phyloP scores from a whole-genome alignment of 768 basidiomycete genomes.

The Daedaleopsis nitida region DNA sequence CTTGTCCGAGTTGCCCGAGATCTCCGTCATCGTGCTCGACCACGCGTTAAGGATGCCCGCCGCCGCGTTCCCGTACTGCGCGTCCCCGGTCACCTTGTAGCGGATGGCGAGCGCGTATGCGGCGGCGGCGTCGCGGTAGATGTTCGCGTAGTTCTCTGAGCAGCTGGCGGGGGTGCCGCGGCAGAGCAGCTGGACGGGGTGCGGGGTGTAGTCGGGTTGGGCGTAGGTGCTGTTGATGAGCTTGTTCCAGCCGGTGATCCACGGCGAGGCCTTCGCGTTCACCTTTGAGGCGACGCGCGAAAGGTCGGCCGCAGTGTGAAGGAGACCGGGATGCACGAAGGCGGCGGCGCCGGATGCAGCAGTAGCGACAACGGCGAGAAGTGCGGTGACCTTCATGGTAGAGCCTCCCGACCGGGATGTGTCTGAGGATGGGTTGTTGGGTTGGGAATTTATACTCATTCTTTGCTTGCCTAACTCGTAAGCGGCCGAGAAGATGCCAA shows the following conservation, averaged over 20 bases:
- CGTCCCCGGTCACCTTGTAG: neutral
- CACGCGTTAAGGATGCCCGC: neutral
- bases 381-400: neutral
- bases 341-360: neutral
- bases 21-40: neutral
- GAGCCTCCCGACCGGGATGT: no score
- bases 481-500: no score
- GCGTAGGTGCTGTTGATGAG: neutral
- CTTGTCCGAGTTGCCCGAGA: constrained; percentile 1
- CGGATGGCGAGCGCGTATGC: neutral
- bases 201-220: neutral
- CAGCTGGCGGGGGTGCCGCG: neutral
- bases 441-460: no score
- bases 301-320: neutral
- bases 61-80: neutral
- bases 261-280: neutral
- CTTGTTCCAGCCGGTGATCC: neutral
- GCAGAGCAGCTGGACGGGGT: neutral
- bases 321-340: neutral
- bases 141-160: neutral
- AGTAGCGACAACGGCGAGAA: neutral
- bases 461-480: no score
- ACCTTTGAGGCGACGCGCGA: neutral
- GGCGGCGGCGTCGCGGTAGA: neutral
- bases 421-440: no score